These are phyloP conservation scores for Magnaporthiopsis rhizophila DNA, from an alignment of 2,329 filamentous ascomycete species.

Conservation along the genomic window DNA sequence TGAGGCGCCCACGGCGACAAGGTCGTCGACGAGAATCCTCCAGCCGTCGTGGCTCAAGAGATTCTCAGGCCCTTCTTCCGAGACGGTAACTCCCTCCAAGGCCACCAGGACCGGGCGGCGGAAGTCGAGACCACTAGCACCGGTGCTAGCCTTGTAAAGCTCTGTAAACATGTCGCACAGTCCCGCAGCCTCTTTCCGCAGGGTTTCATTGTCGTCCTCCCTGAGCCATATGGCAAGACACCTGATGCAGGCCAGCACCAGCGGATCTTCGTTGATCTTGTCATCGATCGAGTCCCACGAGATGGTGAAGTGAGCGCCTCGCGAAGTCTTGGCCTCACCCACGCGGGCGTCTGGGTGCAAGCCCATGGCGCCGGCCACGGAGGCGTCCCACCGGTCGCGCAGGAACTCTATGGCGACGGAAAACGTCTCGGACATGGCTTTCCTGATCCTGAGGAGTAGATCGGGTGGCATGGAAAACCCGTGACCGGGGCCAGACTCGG, in stretches of 20 bases:
- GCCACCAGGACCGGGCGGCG: slow-evolving; percentile 50
- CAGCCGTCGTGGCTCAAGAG: slow-evolving; percentile 47
- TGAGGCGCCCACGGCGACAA: slow-evolving; percentile 30
- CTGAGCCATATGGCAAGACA: slow-evolving; percentile 58
- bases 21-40: slow-evolving; percentile 41
- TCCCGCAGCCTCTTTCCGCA: slow-evolving; percentile 49
- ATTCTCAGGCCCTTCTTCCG: slow-evolving; percentile 36
- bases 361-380: slow-evolving; percentile 53
- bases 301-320: slow-evolving; percentile 31
- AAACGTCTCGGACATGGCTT: slow-evolving; percentile 54
- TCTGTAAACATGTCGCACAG: slow-evolving; percentile 57
- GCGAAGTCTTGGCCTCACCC: slow-evolving; percentile 32
- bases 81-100: slow-evolving; percentile 47
- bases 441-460: slow-evolving; percentile 52
- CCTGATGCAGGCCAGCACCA: slow-evolving; percentile 51
- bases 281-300: slow-evolving; percentile 50
- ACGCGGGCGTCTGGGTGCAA: slow-evolving; percentile 49
- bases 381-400: slow-evolving; percentile 62
- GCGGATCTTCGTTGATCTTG: slow-evolving; percentile 42
- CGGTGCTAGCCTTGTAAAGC: slow-evolving; percentile 37
- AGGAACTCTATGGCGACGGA: slow-evolving; percentile 57
- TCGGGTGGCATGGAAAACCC: slow-evolving; percentile 44
- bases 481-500: slow-evolving; percentile 6
- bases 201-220: slow-evolving; percentile 55
- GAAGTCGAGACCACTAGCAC: slow-evolving; percentile 37